Conservation (phyloP, 2,329 filamentous ascomycete species). For the Raffaelea albimanens region DNA sequence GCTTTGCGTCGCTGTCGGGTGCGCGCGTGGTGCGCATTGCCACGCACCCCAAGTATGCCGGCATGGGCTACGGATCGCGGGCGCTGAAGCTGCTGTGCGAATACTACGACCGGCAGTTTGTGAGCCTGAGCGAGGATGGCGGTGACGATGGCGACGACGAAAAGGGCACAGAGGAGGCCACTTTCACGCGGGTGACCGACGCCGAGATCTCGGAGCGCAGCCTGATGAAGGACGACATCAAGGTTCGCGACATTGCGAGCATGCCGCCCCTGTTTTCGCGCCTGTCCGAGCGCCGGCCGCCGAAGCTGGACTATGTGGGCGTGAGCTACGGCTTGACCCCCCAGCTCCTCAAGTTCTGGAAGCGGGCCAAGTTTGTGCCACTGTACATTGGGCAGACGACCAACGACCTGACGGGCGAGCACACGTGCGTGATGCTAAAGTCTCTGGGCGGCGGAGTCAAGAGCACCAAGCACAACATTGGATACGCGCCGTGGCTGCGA, state of each 20-base stretch:
- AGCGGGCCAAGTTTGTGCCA: conserved; percentile 73
- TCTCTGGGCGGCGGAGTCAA: conserved; percentile 40
- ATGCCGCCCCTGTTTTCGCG: conserved; percentile 93
- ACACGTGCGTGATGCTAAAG: conserved; percentile 94
- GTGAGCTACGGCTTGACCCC: conserved; percentile 90
- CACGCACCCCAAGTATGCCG: conserved; percentile 86
- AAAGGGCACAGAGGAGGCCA: conserved; percentile 39
- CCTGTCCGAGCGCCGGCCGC: conserved; percentile 71
- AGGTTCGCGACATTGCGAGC: conserved; percentile 76
- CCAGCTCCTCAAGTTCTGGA: conserved; percentile 93
- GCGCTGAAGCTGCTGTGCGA: conserved; percentile 80
- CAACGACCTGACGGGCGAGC: conserved; percentile 93
- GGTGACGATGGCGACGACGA: conserved; percentile 20
- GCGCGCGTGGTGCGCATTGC: conserved; percentile 90
- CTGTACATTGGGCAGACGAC: conserved; percentile 91
- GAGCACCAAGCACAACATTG: conserved; percentile 28
- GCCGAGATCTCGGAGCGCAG: conserved; percentile 67
- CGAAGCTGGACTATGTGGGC: conserved; percentile 80
- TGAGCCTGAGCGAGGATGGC: conserved; percentile 70
- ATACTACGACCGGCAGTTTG: conserved; percentile 92
- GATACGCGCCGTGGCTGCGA: conserved; percentile 83
- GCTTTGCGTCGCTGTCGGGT: conserved; percentile 88
- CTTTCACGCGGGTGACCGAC: conserved; percentile 73
- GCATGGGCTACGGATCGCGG: conserved; percentile 88
- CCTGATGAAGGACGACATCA: conserved; percentile 78